These are phyloP conservation scores for Xylariales sp. DNA, from an alignment of 2,329 filamentous ascomycete genomes.

Conservation along the genomic window DNA sequence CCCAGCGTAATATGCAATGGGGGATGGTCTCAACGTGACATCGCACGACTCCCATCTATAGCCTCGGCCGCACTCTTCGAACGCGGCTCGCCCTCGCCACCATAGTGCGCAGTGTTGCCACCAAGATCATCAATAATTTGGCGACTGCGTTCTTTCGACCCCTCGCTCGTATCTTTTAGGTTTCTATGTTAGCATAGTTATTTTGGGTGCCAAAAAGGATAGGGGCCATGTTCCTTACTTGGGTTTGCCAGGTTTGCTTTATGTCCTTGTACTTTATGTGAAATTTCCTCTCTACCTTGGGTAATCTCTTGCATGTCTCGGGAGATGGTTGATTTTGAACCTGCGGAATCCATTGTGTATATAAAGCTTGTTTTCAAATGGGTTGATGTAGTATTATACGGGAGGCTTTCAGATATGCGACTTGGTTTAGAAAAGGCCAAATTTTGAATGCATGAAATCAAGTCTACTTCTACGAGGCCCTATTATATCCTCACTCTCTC, in stretches of 20 bases:
- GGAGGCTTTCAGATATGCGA: not conserved
- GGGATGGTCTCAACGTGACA: slow-evolving; percentile 33
- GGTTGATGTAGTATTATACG: not conserved
- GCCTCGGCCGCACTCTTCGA: slow-evolving; percentile 56
- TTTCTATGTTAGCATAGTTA: slow-evolving; percentile 12
- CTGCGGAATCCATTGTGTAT: slow-evolving; percentile 51
- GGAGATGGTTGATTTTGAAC: slow-evolving; percentile 55
- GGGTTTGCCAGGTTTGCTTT: slow-evolving; percentile 62
- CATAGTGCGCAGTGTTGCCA: slow-evolving; percentile 57
- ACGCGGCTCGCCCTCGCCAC: slow-evolving; percentile 55
- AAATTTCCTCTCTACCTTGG: slow-evolving; percentile 47
- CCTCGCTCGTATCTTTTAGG: slow-evolving; percentile 55
- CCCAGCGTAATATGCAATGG: not conserved
- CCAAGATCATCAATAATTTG: slow-evolving; percentile 56
- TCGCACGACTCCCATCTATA: slow-evolving; percentile 54
- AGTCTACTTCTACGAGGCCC: not conserved
- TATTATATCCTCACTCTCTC: slow-evolving; percentile 11
- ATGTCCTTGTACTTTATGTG: slow-evolving; percentile 52
- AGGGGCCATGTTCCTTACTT: slow-evolving; percentile 48
- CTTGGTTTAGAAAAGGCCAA: not conserved
- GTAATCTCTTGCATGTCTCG: slow-evolving; percentile 56
- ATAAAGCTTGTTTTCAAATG: not conserved
- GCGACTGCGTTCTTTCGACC: slow-evolving; percentile 58
- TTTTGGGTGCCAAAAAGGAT: no score
- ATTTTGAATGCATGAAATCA: not conserved